Base-by-base conservation (phyloP, 169 alveolate species). In the Plasmodium malariae region DNA sequence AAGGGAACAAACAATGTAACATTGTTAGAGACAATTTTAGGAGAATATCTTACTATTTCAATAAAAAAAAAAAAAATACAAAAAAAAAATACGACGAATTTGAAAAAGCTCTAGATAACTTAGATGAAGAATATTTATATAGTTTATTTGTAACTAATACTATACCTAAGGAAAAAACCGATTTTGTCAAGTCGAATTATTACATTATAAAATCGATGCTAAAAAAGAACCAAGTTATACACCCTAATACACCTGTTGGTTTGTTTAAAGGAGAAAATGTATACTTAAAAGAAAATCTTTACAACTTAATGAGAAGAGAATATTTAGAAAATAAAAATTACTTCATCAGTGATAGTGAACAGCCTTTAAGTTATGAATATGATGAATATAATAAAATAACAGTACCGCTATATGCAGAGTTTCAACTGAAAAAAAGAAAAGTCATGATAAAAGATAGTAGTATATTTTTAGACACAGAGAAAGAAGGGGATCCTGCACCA, bases 201-300 rank as follows among this genome's bases (percentile, higher is more conserved):
- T 80, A 80, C 36, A 80, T 67, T 19, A 24, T 80, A 49, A 67
- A 43, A 51, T 80, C 90, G 0, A 67, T 80, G 83, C 12, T 80
- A 70, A 80, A 67, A 57, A 80, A 67, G 30, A 80, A 80, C 21
- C 90, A 80, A 70, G 83, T 80, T 40, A 80, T 80, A 32, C 67
- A 80, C 54, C 90, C 90, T 28, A 80, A 63, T 37, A 32, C 6
- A 28, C 73, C 80, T 14, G 90, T 80, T 36, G 90, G 90, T 9
- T 57, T 80, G 36, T 80, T 80, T 59, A 68, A 68, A 40, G 90
- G 90, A 12, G 83, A 80, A 80, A 80, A 80, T 67, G 90, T 80
- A 1, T 80, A 80, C 43, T 30, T 80, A 71, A 80, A 67, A 32
- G 90, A 80, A 67, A 36, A 80, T 30, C 30, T 80, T 21, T 80